Evolutionary conservation across 116 monocot genomes (phyloP).

Genomic region (Dioscorea cayenensis): DNA sequence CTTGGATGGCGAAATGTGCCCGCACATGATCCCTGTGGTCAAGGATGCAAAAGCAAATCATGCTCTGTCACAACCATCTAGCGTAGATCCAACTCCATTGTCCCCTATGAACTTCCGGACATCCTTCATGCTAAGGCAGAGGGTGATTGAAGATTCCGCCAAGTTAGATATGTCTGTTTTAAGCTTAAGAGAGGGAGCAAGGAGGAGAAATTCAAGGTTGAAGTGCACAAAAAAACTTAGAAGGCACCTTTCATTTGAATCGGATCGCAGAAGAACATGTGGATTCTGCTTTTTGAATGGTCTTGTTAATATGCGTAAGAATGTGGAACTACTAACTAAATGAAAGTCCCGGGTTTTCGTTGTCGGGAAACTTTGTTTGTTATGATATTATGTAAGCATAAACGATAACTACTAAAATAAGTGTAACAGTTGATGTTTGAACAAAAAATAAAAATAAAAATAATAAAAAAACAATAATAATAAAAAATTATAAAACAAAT

Average conservation of each 20-base stretch:
- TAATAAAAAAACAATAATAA: too few relatives aligned
- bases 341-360: too few relatives aligned
- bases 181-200: slow-evolving; percentile 15
- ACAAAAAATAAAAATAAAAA: too few relatives aligned
- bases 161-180: slow-evolving; percentile 19
- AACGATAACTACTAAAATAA: too few relatives aligned
- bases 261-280: slow-evolving; percentile 5
- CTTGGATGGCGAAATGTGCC: slow-evolving; percentile 64
- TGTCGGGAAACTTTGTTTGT: too few relatives aligned
- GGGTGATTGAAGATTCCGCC: slow-evolving; percentile 24
- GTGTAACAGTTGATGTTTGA: too few relatives aligned
- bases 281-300: too few relatives aligned
- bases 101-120: slow-evolving; percentile 76
- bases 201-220: slow-evolving; percentile 20
- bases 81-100: slow-evolving; percentile 67
- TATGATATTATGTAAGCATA: too few relatives aligned
- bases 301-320: too few relatives aligned
- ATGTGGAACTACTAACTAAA: too few relatives aligned
- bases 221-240: slow-evolving; percentile 22
- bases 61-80: slow-evolving; percentile 83
- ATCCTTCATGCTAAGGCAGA: slow-evolving; percentile 72
- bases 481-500: too few relatives aligned
- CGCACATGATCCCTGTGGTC: slow-evolving; percentile 74
- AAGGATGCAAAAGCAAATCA: slow-evolving; percentile 80
- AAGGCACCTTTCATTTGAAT: slow-evolving; percentile 19